phyloP scores from a whole-genome alignment of 2,329 filamentous ascomycete genomes.

The Venturia nashicola region DNA sequence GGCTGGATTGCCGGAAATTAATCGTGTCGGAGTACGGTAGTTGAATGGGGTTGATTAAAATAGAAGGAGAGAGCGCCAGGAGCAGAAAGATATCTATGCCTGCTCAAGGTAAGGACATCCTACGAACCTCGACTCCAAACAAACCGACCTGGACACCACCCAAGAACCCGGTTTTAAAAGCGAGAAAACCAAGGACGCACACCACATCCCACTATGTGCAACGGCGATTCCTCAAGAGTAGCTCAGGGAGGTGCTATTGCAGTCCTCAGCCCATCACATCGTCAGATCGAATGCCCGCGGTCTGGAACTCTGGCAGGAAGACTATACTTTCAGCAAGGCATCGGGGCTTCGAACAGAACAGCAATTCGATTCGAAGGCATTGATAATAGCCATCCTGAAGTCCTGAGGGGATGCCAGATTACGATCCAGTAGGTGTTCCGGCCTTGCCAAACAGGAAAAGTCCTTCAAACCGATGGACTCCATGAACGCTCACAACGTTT shows the following conservation, averaged over 20 bases:
- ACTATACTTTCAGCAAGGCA: conserved; percentile 4
- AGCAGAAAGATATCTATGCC: not conserved
- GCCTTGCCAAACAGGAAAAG: not conserved
- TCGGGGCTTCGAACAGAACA: not conserved
- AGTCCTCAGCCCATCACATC: conserved; percentile 1
- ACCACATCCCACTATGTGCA: not conserved
- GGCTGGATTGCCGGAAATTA: not conserved
- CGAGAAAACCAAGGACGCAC: no score
- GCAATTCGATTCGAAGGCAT: not conserved
- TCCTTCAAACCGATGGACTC: not conserved
- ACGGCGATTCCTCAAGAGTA: conserved; percentile 1
- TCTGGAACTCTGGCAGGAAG: not conserved
- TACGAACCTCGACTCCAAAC: not conserved
- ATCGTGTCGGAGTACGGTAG: not conserved
- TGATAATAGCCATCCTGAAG: not conserved
- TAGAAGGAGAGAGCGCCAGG: not conserved
- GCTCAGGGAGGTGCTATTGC: conserved; percentile 6
- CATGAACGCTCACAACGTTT: not conserved
- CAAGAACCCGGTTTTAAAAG: not conserved
- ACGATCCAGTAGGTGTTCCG: conserved; percentile 7
- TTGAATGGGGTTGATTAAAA: not conserved
- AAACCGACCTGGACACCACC: not conserved
- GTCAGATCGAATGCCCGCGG: not conserved
- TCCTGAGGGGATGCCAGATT: not conserved
- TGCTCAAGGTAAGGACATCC: not conserved